Conservation (phyloP, 1,284 basidiomycete genomes). For the Puccinia horiana region DNA sequence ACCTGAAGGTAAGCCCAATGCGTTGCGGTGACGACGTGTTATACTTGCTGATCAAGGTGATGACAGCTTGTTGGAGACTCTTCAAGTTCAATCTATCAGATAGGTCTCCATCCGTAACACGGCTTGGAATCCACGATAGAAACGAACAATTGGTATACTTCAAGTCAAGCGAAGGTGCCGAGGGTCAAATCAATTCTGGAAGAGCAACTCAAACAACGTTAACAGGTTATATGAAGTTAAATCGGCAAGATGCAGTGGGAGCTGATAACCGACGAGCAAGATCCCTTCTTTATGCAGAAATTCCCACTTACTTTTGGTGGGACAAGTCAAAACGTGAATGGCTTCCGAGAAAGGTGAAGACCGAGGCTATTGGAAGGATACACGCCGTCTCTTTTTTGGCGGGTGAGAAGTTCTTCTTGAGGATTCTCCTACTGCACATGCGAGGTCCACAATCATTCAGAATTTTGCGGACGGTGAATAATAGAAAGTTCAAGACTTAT, state of each 20-base stretch:
- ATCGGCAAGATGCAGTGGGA: neutral
- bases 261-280: neutral
- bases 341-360: neutral
- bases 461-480: neutral
- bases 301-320: neutral
- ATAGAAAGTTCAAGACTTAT: neutral
- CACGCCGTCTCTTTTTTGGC: too few relatives aligned
- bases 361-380: neutral
- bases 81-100: neutral
- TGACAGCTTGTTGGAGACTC: neutral
- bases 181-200: neutral
- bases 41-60: too few relatives aligned
- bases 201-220: neutral
- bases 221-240: neutral
- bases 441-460: too few relatives aligned
- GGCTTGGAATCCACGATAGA: neutral
- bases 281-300: neutral
- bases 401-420: neutral
- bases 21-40: constrained; percentile 1
- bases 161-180: neutral
- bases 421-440: neutral
- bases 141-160: constrained; percentile 4
- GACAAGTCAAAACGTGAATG: neutral
- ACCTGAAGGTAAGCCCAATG: too few relatives aligned
- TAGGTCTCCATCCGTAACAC: neutral